Evolutionary conservation across 2,329 filamentous ascomycete genomes (phyloP).

Genomic region (Septoria petroselini): DNA sequence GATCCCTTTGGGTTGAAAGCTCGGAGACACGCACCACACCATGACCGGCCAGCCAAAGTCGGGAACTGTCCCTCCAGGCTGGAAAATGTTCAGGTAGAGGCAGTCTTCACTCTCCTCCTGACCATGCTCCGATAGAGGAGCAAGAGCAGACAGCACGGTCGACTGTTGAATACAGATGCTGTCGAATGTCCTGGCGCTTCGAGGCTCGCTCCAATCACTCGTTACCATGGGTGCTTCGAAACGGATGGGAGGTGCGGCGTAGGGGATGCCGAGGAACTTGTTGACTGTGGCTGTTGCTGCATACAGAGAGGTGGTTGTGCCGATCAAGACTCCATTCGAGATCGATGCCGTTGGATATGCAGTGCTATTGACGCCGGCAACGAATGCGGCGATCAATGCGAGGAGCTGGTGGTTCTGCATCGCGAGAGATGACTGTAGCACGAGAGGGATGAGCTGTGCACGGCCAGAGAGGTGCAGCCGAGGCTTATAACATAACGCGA

Average conservation of each 20-base stretch:
- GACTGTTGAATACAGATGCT: neutral
- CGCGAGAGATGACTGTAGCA: too few relatives aligned
- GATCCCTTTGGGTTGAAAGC: too few relatives aligned
- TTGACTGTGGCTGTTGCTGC: conserved; percentile 45
- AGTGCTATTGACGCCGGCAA: too few relatives aligned
- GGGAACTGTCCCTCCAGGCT: conserved; percentile 48
- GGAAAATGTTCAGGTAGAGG: conserved; percentile 60
- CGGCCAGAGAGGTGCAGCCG: too few relatives aligned
- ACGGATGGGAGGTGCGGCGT: conserved; percentile 37
- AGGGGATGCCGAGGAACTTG: conserved; percentile 43
- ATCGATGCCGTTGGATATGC: too few relatives aligned
- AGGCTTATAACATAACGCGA: too few relatives aligned
- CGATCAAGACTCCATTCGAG: conserved; percentile 45
- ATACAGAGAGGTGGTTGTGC: conserved; percentile 30
- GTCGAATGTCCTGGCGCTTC: neutral
- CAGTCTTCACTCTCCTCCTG: conserved; percentile 53
- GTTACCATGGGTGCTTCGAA: conserved; percentile 43
- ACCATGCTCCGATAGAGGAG: conserved; percentile 24
- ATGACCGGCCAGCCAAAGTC: conserved; percentile 51
- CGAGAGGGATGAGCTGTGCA: too few relatives aligned
- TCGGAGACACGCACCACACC: too few relatives aligned
- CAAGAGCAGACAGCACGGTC: conserved; percentile 31
- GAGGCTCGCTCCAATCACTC: conserved; percentile 24
- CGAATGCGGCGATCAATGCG: too few relatives aligned
- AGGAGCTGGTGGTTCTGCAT: too few relatives aligned